Evolutionary conservation across 441 rosid species (phyloP).

Genomic region (Geranium incanum): DNA sequence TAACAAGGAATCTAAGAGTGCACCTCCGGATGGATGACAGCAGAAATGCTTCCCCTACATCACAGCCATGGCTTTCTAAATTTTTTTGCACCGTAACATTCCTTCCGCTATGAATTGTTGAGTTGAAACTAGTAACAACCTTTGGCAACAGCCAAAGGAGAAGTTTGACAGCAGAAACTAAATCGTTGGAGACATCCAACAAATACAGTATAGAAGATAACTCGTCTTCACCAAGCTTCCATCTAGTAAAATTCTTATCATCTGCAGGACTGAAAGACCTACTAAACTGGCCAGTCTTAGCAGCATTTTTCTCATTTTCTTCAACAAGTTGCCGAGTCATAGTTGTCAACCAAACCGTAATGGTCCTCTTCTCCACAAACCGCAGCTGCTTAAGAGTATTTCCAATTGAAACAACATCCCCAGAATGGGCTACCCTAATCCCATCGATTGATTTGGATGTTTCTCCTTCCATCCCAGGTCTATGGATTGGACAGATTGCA

Average conservation of each 20-base stretch:
- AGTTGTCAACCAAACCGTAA: slow-evolving; percentile 72
- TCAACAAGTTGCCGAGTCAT: slow-evolving; percentile 75
- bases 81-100: slow-evolving; percentile 52
- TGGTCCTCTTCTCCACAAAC: slow-evolving; percentile 69
- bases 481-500: slow-evolving; percentile 62
- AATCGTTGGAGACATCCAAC: slow-evolving; percentile 75
- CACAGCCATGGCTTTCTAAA: slow-evolving; percentile 61
- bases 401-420: slow-evolving; percentile 66
- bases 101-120: slow-evolving; percentile 70
- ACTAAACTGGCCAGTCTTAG: slow-evolving; percentile 52
- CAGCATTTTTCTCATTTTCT: slow-evolving; percentile 57
- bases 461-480: slow-evolving; percentile 50
- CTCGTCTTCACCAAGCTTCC: slow-evolving; percentile 98
- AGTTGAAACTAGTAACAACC: slow-evolving; percentile 49
- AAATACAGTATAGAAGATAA: slow-evolving; percentile 63
- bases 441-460: slow-evolving; percentile 49
- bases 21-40: slow-evolving; percentile 85
- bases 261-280: slow-evolving; percentile 55
- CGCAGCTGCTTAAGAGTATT: slow-evolving; percentile 70
- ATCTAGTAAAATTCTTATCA: slow-evolving; percentile 48
- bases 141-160: slow-evolving; percentile 89
- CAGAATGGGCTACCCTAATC: slow-evolving; percentile 34
- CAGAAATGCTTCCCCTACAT: slow-evolving; percentile 79
- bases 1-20: slow-evolving; percentile 17
- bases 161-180: slow-evolving; percentile 68